A percentile compares a stretch with the other conserved stretches of the same genome.
phyloP scores from a whole-genome alignment of 139 green algal genomes.

The Auxenochlorella pyrenoidosa region DNA sequence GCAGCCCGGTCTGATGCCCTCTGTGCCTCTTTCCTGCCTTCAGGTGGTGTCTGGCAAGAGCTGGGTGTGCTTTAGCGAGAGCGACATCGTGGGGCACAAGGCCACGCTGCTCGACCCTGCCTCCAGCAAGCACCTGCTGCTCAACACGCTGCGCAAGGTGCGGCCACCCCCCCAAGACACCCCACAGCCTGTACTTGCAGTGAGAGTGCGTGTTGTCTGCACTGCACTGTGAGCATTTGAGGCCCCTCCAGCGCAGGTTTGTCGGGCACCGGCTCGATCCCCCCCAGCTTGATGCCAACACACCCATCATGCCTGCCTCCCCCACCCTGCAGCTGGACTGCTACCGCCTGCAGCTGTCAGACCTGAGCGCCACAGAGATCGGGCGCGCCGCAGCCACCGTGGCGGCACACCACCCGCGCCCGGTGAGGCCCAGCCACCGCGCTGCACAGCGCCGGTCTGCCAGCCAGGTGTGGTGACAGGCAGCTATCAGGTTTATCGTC shows the following conservation, averaged over 20 bases:
- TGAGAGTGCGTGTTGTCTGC: too few relatives aligned
- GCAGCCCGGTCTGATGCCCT: not conserved
- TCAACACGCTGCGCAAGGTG: constrained; percentile 34
- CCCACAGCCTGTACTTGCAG: too few relatives aligned
- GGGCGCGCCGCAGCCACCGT: constrained; percentile 5
- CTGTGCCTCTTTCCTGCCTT: not conserved
- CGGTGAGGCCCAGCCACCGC: not conserved
- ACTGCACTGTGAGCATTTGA: too few relatives aligned
- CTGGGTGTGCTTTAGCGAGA: constrained; percentile 3
- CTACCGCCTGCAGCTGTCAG: constrained; percentile 31
- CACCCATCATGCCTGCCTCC: too few relatives aligned
- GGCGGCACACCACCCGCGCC: constrained; percentile 4
- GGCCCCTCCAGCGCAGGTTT: too few relatives aligned
- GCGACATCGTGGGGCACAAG: constrained; percentile 6
- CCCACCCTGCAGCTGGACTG: constrained; percentile 10
- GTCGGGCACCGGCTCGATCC: too few relatives aligned
- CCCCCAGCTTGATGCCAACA: too few relatives aligned
- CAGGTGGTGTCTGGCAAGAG: constrained; percentile 22
- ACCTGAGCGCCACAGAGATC: constrained; percentile 26
- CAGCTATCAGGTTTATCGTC: too few relatives aligned
- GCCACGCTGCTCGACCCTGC: not conserved
- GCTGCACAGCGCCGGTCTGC: too few relatives aligned
- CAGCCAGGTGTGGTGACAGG: too few relatives aligned
- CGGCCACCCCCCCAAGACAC: too few relatives aligned
- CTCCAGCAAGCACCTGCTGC: constrained; percentile 23